Evolutionary conservation across 129 eudicot genomes (phyloP).

Genomic region (Lactuca saligna): DNA sequence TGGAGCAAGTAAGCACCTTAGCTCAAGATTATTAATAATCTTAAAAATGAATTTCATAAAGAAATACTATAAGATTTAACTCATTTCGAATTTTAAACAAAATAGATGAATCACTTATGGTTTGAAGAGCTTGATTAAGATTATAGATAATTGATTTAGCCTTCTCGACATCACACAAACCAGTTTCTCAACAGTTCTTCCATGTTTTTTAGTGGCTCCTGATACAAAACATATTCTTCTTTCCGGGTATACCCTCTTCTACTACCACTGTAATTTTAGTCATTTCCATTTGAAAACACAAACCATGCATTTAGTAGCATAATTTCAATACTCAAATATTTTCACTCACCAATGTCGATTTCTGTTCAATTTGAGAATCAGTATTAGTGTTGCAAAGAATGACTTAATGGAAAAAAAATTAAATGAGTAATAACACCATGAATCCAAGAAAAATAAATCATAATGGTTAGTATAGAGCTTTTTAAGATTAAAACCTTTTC

Average conservation of each 20-base stretch:
- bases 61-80: no score
- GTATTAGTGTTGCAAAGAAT: no score
- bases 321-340: not conserved
- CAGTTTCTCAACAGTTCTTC: slow-evolving; percentile 86
- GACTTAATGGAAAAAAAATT: no score
- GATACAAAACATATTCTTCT: slow-evolving; percentile 85
- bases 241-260: not conserved
- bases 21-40: not conserved
- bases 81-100: no score
- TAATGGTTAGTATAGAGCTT: no score
- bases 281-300: slow-evolving; percentile 44
- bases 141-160: slow-evolving; percentile 54
- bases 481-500: no score
- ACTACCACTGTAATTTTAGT: slow-evolving; percentile 50
- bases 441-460: no score
- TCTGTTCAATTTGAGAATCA: no score
- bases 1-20: not conserved
- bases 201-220: slow-evolving; percentile 90
- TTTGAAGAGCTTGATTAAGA: slow-evolving; percentile 57
- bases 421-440: no score
- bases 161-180: slow-evolving; percentile 72
- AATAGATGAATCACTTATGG: slow-evolving; percentile 41
- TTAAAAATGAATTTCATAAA: no score
- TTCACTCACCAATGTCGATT: no score
- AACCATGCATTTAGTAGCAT: not conserved